Base-by-base conservation (phyloP, 495 filamentous ascomycete species). In the Antarctomyces pellizariae region DNA sequence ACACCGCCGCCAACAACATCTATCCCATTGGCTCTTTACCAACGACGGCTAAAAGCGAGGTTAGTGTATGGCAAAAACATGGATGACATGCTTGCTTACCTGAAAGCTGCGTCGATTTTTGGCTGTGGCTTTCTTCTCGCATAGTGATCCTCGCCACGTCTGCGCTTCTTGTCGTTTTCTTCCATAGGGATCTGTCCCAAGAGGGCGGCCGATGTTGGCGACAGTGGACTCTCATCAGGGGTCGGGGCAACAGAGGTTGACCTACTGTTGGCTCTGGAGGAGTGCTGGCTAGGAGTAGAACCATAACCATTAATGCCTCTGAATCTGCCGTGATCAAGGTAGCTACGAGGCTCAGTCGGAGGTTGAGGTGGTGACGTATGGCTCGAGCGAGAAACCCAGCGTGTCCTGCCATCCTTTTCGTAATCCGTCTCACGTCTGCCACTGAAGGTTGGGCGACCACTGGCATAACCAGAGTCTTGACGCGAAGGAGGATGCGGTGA, bases 51-150 rank as follows among this genome's bases (percentile, higher is more conserved):
- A 24, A 10, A 17, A 15, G n/a, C 14, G 13, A n/a, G 24, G 14
- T 25, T 25, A 25, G 24, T 25, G 6, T 25, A 6, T 13, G 13
- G 5, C 8, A 25, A 7, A 22, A n/a, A n/a, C 7, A 5, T 7
- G 7, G 5, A 6, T 25, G 24, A 9, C 5, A 25, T 9, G 12
- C 6, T 6, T 25, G 16, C 49, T 42, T 37, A 56, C 53, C 43
- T 46, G 29, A 52, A 57, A 20, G 48, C 53, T 13, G 46, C 51
- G 17, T 43, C 33, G 22, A 50, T 36, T 13, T 44, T 41, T 13
- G 48, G 50, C 13, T 50, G 45, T 20, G 41, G 41, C 21, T 43
- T 38, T 33, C 46, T 49, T 10, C 36, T 15, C 23, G 36, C 44
- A 0, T 34, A 24, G 3, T 29, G 24, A 2, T 25, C 9, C 16